phyloP scores from a whole-genome alignment of 176 grass and related monocot genomes.

The Phoenix roebelenii region DNA sequence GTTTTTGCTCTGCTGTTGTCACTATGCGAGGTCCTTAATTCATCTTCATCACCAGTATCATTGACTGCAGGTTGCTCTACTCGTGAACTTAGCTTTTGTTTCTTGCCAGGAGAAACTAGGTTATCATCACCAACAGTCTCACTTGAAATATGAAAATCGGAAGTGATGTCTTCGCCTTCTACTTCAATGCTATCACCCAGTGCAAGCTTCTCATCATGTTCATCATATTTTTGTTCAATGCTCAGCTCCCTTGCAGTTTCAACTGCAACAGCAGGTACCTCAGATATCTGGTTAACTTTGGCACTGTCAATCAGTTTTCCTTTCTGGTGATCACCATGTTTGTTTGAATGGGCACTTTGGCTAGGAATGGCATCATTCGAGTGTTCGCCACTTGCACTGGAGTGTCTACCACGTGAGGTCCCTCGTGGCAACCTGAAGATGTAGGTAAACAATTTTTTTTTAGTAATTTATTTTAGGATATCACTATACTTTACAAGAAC shows the following conservation, averaged over 20 bases:
- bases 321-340: constrained; percentile 28
- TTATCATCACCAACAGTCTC: constrained; percentile 37
- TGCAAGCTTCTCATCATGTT: constrained; percentile 36
- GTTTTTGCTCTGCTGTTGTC: constrained; percentile 65
- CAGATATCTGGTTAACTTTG: constrained; percentile 46
- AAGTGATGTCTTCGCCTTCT: constrained; percentile 55
- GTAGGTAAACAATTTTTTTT: not conserved
- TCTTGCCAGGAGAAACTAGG: constrained; percentile 37
- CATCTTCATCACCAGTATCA: constrained; percentile 40
- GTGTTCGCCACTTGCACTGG: constrained; percentile 27
- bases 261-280: constrained; percentile 30
- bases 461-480: not conserved
- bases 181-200: constrained; percentile 56
- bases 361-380: constrained; percentile 34
- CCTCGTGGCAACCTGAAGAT: constrained; percentile 38
- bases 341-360: constrained; percentile 29
- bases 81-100: constrained; percentile 31
- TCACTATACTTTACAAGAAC: not conserved
- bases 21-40: constrained; percentile 32
- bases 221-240: constrained; percentile 47
- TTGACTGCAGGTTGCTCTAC: constrained; percentile 32
- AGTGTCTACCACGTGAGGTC: constrained; percentile 24
- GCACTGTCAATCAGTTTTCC: constrained; percentile 38
- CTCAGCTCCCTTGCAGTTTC: constrained; percentile 48
- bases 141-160: constrained; percentile 37